phyloP scores from a whole-genome alignment of 345 rosid genomes.

The Gossypium ekmanianum region DNA sequence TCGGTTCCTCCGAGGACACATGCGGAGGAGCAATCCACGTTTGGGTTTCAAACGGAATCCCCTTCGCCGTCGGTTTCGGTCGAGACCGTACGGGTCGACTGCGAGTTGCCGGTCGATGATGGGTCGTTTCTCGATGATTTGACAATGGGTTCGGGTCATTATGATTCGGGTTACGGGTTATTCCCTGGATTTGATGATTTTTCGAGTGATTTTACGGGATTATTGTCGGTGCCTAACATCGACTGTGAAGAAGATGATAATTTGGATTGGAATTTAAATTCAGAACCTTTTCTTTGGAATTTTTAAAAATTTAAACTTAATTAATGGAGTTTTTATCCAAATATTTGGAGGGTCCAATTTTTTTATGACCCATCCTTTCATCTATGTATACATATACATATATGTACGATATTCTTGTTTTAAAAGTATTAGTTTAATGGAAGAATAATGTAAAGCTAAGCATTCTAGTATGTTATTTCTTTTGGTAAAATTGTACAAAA shows the following conservation, averaged over 20 bases:
- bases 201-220: background rate
- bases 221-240: constrained; percentile 20
- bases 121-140: constrained; percentile 31
- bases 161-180: constrained; percentile 43
- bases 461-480: too few relatives aligned
- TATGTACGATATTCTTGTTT: background rate
- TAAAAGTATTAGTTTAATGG: background rate
- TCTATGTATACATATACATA: background rate
- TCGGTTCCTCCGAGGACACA: constrained; percentile 21
- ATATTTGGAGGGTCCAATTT: constrained; percentile 14
- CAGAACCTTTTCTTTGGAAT: constrained; percentile 24
- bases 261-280: background rate
- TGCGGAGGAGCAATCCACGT: constrained; percentile 19
- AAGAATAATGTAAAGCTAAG: too few relatives aligned
- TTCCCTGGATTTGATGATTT: constrained; percentile 55
- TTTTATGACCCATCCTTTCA: background rate
- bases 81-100: constrained; percentile 26
- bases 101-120: constrained; percentile 17
- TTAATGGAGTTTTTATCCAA: constrained; percentile 5
- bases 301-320: constrained; percentile 11
- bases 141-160: constrained; percentile 24
- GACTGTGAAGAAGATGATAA: background rate
- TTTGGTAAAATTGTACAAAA: too few relatives aligned
- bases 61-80: constrained; percentile 35
- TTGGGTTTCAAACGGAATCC: constrained; percentile 37